phyloP scores from a whole-genome alignment of 2,329 filamentous ascomycete genomes.

The Paraphaeosphaeria sporulosa region DNA sequence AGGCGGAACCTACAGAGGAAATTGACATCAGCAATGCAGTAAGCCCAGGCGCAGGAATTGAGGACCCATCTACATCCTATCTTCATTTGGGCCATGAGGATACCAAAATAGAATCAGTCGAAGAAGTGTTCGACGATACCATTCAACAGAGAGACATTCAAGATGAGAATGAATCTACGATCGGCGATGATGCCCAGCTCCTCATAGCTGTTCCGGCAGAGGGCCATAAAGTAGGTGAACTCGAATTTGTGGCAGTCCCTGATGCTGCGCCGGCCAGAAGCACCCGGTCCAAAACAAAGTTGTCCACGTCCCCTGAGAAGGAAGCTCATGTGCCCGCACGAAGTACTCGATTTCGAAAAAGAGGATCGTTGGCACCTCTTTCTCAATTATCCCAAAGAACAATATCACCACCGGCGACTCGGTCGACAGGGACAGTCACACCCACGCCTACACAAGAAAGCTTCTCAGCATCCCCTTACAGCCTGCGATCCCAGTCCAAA shows the following conservation, averaged over 20 bases:
- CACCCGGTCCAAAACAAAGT: constrained; percentile 42
- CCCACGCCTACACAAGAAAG: constrained; percentile 30
- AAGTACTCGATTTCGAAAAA: constrained; percentile 29
- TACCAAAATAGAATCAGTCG: constrained; percentile 42
- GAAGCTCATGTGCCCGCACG: constrained; percentile 19
- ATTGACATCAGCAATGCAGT: neutral
- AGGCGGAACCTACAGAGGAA: neutral
- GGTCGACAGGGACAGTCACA: constrained; percentile 28
- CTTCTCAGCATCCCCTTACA: constrained; percentile 35
- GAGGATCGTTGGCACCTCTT: constrained; percentile 25
- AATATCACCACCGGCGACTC: constrained; percentile 29
- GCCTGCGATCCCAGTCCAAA: constrained; percentile 39
- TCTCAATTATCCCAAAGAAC: constrained; percentile 20
- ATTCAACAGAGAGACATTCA: constrained; percentile 8
- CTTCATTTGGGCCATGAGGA: constrained; percentile 21
- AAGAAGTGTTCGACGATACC: neutral
- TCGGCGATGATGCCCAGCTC: constrained; percentile 20
- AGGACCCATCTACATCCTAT: neutral
- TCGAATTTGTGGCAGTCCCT: constrained; percentile 28
- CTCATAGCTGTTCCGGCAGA: constrained; percentile 29
- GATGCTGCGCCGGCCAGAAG: constrained; percentile 39
- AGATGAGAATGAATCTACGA: constrained; percentile 10
- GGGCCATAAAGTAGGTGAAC: constrained; percentile 30
- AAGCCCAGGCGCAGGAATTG: neutral
- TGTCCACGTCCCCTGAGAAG: constrained; percentile 30